A percentile compares a stretch with the other conserved stretches of the same genome.
phyloP scores from a whole-genome alignment of 345 rosid species.

The Gossypium herbaceum region DNA sequence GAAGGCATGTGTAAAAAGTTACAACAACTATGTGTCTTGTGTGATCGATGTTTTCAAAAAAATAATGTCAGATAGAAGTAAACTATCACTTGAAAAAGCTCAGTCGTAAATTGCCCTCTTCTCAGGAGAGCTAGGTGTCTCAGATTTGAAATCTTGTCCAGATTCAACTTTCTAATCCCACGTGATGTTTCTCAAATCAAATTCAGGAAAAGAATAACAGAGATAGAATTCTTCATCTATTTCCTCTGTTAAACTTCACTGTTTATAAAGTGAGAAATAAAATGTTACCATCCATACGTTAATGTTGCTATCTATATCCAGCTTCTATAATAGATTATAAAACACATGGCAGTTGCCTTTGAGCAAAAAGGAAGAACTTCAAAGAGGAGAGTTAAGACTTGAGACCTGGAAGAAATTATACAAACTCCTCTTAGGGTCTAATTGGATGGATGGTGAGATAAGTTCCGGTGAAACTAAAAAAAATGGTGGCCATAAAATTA shows the following conservation, averaged over 20 bases:
- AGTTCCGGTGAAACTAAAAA: too few species aligned
- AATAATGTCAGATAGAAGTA: background rate
- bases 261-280: background rate
- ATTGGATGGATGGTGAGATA: too few species aligned
- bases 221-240: background rate
- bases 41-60: background rate
- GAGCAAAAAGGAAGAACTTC: background rate
- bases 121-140: background rate
- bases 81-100: background rate
- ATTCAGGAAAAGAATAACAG: slow-evolving; percentile 3
- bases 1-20: background rate
- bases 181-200: background rate
- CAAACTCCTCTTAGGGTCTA: background rate
- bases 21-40: background rate
- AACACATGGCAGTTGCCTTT: background rate
- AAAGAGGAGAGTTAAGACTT: background rate
- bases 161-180: background rate
- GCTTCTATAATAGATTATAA: background rate
- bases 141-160: background rate
- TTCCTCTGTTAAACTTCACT: background rate
- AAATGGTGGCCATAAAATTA: too few species aligned
- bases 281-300: background rate
- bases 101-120: background rate
- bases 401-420: background rate
- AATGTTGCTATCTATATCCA: background rate